Percentiles rank a stretch among this genome's conserved stretches.
Conservation (phyloP, 1,139 yeast genomes). For the Eremothecium sinecaudum region DNA sequence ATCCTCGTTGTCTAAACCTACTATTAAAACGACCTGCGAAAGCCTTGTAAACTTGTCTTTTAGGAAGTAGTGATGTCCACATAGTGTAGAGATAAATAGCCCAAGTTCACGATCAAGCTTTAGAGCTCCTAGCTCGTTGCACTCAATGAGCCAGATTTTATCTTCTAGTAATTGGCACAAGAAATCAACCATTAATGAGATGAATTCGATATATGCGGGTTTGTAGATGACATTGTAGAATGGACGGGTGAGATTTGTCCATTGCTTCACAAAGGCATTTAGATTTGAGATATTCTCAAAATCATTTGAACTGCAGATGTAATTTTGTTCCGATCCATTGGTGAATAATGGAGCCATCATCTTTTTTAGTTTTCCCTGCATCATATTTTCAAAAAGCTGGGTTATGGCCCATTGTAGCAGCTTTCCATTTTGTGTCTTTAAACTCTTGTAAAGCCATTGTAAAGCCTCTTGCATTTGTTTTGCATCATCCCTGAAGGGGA, state of each 20-base stretch:
- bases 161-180: constrained; percentile 50
- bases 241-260: constrained; percentile 60
- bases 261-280: constrained; percentile 46
- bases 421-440: constrained; percentile 21
- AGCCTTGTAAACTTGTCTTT: constrained; percentile 71
- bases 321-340: constrained; percentile 19
- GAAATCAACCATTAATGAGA: constrained; percentile 44
- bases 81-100: constrained; percentile 53
- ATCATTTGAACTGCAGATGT: constrained; percentile 27
- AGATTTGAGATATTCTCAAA: constrained; percentile 33
- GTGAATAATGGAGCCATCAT: constrained; percentile 16
- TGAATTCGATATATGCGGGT: constrained; percentile 40
- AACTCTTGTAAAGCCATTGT: constrained; percentile 16
- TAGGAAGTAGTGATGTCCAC: constrained; percentile 57
- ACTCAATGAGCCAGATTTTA: constrained; percentile 55
- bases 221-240: constrained; percentile 51
- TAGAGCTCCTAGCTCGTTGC: constrained; percentile 77
- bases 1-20: constrained; percentile 81
- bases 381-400: constrained; percentile 23
- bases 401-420: constrained; percentile 25
- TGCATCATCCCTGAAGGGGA: constrained; percentile 50
- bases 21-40: constrained; percentile 71
- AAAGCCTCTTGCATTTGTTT: constrained; percentile 38
- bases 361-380: constrained; percentile 19
- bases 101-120: constrained; percentile 78